Base-by-base conservation (phyloP, 192 early-diverging fungal species). In the Gigaspora rosea region DNA sequence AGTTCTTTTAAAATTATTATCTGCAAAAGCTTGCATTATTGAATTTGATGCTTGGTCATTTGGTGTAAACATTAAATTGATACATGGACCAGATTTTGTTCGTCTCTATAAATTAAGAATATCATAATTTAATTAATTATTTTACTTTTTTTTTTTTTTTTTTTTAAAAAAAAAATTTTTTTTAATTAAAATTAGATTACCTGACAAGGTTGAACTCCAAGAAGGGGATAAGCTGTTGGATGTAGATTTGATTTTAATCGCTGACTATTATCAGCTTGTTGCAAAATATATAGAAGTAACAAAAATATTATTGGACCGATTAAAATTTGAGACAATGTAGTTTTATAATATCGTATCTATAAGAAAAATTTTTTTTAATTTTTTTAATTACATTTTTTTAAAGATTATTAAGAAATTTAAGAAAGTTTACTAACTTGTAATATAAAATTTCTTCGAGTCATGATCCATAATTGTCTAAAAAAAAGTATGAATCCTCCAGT, bases 291-390 rank as follows among this genome's bases (percentile, higher is more conserved):
- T 15, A 93, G 80, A 5, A 93, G 83, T 65, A 93, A 80, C 72
- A 87, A 79, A 82, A 93, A 93, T 20, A 93, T 65, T 70, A 93
- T 79, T 4, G 91, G 91, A 11, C 90, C 89, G 13, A 92, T 46
- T 27, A 92, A 70, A 46, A 81, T 80, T 85, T 89, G 78, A 58
- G 84, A 73, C 79, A 78, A 81, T 64, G 78, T 88, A 68, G 91
- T 86, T 73, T 82, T 82, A 35, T 78, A 81, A 76, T 89, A 92
- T 20, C 91, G 86, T 46, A 86, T 67, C 83, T 84, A 20, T 61
- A 54, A 15, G 46, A 49, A 22, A 76, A 48, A 35, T 41, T 41
- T 35, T 20, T 22, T 16, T n/a, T 36, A 57, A 47, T 12, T 12
- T 20, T 22, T 16, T 72, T 16, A 18, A 48, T 47, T 16, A 48